phyloP scores from a whole-genome alignment of 805 yeast genomes.

The Candida arabinofermentans region DNA sequence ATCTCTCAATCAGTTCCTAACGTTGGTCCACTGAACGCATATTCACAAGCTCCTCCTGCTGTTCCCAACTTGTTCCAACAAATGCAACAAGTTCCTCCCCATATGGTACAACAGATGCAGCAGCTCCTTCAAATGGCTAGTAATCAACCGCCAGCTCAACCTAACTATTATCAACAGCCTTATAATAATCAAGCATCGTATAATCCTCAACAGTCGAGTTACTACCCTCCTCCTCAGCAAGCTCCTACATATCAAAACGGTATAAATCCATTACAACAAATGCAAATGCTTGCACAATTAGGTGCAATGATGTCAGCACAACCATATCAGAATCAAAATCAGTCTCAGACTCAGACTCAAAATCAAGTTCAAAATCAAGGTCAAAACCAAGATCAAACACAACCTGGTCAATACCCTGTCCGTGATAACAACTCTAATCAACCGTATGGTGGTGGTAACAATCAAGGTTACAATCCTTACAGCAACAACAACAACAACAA shows the following conservation, averaged over 20 bases:
- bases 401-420: neutral
- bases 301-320: slow-evolving; percentile 4
- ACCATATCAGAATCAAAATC: neutral
- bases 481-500: neutral
- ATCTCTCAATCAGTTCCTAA: slow-evolving; percentile 14
- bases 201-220: neutral
- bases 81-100: slow-evolving; percentile 11
- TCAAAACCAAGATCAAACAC: neutral
- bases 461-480: slow-evolving; percentile 21
- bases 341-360: no score
- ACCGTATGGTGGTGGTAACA: neutral
- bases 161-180: slow-evolving; percentile 1
- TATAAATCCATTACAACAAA: slow-evolving; percentile 3
- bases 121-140: slow-evolving; percentile 15
- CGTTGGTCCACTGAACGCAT: slow-evolving; percentile 1
- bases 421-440: neutral
- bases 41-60: slow-evolving; percentile 16
- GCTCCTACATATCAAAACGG: slow-evolving; percentile 18
- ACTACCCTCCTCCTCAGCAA: slow-evolving; percentile 2
- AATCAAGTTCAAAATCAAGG: no score
- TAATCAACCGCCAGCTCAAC: neutral
- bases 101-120: slow-evolving; percentile 17
- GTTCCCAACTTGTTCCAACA: slow-evolving; percentile 7
- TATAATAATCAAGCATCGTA: neutral
- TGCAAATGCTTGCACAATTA: slow-evolving; percentile 2